These are phyloP conservation scores for Glycyrrhiza uralensis DNA, from an alignment of 306 rosid species.

Conservation along the genomic window DNA sequence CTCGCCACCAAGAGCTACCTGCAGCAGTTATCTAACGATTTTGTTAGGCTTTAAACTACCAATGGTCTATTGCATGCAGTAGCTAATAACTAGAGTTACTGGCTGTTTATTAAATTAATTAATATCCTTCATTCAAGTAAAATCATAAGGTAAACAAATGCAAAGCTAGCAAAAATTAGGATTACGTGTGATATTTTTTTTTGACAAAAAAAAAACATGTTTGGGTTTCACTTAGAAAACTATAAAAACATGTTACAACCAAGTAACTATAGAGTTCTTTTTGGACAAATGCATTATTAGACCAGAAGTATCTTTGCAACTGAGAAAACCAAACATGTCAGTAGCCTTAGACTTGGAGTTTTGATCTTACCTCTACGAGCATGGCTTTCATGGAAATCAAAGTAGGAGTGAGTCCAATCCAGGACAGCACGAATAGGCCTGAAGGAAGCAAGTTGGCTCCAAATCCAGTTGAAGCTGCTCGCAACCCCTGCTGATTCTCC, in stretches of 20 bases:
- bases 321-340: neutral
- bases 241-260: no score
- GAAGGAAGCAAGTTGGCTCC: slow-evolving; percentile 40
- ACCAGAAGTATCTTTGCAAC: no score
- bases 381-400: slow-evolving; percentile 1
- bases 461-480: slow-evolving; percentile 32
- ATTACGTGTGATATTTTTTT: no score
- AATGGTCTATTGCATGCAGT: neutral
- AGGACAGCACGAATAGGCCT: slow-evolving; percentile 43
- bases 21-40: slow-evolving; percentile 27
- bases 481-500: neutral
- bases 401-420: slow-evolving; percentile 39
- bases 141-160: neutral
- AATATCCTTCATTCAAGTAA: neutral
- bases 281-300: no score
- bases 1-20: slow-evolving; percentile 56
- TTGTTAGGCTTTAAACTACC: slow-evolving; percentile 4
- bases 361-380: slow-evolving; percentile 26
- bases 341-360: no score
- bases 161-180: neutral
- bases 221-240: no score
- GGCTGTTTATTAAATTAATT: neutral
- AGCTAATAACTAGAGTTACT: no score
- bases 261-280: no score
- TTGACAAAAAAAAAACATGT: no score